A percentile compares a stretch with the other conserved stretches of the same genome.
Evolutionary conservation across 495 filamentous ascomycete species (phyloP).

Genomic region (Annulohypoxylon bovei): DNA sequence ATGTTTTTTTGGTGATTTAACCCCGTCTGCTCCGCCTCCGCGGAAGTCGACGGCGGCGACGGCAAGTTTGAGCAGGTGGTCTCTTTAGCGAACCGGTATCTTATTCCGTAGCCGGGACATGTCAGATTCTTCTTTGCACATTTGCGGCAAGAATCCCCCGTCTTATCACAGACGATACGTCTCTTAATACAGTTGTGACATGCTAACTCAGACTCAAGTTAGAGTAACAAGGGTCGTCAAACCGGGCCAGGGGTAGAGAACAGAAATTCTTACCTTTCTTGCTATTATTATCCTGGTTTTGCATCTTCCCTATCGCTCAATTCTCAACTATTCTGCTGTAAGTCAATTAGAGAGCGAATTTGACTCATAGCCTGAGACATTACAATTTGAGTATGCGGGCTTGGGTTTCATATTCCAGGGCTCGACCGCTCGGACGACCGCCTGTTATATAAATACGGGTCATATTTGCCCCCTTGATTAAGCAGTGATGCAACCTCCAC

Average conservation of each 20-base stretch:
- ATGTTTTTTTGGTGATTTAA: neutral
- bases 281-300: neutral
- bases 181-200: slow-evolving; percentile 25
- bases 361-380: neutral
- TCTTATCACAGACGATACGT: slow-evolving; percentile 27
- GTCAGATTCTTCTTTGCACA: slow-evolving; percentile 18
- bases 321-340: neutral
- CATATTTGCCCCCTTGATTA: neutral
- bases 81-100: slow-evolving; percentile 25
- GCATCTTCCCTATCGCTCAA: neutral
- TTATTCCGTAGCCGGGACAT: slow-evolving; percentile 20
- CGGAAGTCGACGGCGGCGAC: neutral
- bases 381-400: neutral
- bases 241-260: neutral
- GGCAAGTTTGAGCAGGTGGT: slow-evolving; percentile 2
- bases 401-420: neutral
- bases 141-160: slow-evolving; percentile 12
- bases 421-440: slow-evolving; percentile 11
- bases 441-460: slow-evolving; percentile 5
- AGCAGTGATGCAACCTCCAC: neutral
- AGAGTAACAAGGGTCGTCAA: neutral
- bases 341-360: neutral
- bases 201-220: slow-evolving; percentile 9
- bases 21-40: neutral
- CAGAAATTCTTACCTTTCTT: slow-evolving; percentile 4